A percentile compares a stretch with the other conserved stretches of the same genome.
phyloP scores from a whole-genome alignment of 345 rosid genomes.

The Gossypium australe region DNA sequence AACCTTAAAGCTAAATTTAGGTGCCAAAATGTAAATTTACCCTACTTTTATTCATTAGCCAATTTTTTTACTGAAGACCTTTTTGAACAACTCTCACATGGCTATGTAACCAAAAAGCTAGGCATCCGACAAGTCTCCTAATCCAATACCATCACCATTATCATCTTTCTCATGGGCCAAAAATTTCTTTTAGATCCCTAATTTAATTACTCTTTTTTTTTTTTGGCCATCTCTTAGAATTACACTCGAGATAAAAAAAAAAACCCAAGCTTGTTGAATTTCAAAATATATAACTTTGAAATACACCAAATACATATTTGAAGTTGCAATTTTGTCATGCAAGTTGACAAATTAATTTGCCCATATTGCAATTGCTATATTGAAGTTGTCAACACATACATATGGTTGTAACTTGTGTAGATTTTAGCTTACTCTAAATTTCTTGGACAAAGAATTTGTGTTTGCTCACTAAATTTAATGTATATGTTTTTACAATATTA shows the following conservation, averaged over 20 bases:
- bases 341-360: background rate
- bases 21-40: no score
- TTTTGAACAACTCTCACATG: slow-evolving; percentile 28
- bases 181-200: background rate
- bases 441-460: background rate
- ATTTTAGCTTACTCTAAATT: background rate
- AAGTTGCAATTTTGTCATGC: slow-evolving; percentile 9
- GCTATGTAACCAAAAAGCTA: slow-evolving; percentile 28
- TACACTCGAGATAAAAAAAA: background rate
- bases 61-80: slow-evolving; percentile 15
- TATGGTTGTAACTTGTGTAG: background rate
- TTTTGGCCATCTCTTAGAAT: background rate
- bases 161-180: background rate
- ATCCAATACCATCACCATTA: slow-evolving; percentile 7
- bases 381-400: background rate
- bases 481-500: no score
- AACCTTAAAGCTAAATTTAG: no score
- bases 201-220: background rate
- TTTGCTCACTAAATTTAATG: background rate
- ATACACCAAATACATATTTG: background rate
- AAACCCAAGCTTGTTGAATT: background rate
- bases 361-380: background rate
- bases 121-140: slow-evolving; percentile 27
- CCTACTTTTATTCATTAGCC: background rate
- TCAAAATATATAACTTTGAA: slow-evolving; percentile 4